Evolutionary conservation across 75 land plant genomes (phyloP), one percentile per base, ranked within the genome.

Genomic region (Ceratopteris richardii): DNA sequence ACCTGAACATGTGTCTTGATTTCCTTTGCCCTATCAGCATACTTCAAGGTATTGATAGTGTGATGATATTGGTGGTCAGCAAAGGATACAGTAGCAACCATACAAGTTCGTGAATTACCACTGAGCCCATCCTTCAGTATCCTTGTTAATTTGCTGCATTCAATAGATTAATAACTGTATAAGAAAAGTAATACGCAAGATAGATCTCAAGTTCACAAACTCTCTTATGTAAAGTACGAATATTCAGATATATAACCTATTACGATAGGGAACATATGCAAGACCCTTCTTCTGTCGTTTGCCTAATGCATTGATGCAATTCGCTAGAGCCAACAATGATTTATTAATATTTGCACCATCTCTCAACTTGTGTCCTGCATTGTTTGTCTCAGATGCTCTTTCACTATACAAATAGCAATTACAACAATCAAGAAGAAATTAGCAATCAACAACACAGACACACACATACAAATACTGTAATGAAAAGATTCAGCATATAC

Each of bases 231-330:
- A 33, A 9, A 3, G n/a, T n/a, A n/a, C n/a, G n/a, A n/a, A 50
- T 16, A 53, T 22, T 19, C 27, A 19, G 21, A 39, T 16, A 43
- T 40, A 3, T 40, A 66, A 92, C 97, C 97, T 92, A 51, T 92
- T 92, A 11, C 97, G 93, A 54, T 92, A 92, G 27, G 97, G 97
- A 50, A 92, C 97, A 82, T 92, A 92, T 48, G 94, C 97, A 53
- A 92, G 82, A 22, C 97, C 97, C 71, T 85, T 92, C 62, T 88
- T 92, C 31, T 92, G 97, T 60, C 84, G 85, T 64, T 92, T 92
- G 16, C 97, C 97, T 57, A 92, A 61, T 40, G 97, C 97, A 76
- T 92, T 92, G 37, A 92, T 92, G 74, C 97, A 92, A 58, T 88
- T 92, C 30, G 97, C 94, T 57, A 92, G 72, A 55, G 97, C 97